Conservation (phyloP, 2,329 filamentous ascomycete species). For the Clarireedia homoeocarpa region DNA sequence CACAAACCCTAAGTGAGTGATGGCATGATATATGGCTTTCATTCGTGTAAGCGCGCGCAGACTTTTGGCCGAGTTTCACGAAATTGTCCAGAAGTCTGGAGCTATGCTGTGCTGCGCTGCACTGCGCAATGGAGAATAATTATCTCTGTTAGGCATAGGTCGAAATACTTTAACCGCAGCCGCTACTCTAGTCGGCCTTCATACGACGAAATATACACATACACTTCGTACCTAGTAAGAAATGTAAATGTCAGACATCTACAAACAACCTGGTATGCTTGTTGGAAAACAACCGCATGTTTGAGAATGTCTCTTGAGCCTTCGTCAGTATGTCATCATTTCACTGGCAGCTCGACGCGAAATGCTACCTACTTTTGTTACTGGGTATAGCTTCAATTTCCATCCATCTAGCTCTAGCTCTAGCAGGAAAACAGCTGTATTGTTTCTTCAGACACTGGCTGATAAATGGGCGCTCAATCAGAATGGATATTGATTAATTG, state of each 20-base stretch:
- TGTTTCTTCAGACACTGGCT: not conserved
- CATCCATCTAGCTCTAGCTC: not conserved
- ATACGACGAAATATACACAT: not conserved
- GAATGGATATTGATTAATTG: constrained; percentile 4
- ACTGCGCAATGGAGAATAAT: not conserved
- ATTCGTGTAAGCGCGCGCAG: constrained; percentile 9
- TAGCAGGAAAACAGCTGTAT: not conserved
- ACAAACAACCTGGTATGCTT: not conserved
- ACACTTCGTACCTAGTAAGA: not conserved
- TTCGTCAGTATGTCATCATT: not conserved
- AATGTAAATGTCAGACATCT: not conserved
- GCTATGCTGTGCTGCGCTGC: not conserved
- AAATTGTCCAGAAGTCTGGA: not conserved
- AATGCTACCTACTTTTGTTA: not conserved
- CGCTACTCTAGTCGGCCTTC: not conserved
- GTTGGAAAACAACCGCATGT: constrained; percentile 8
- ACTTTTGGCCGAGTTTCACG: not conserved
- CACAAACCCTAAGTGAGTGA: not conserved
- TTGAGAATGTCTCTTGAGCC: constrained; percentile 7
- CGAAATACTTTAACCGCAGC: not conserved
- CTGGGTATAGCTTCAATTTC: not conserved
- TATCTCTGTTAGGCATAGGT: not conserved
- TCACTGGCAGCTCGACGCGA: not conserved
- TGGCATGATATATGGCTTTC: not conserved
- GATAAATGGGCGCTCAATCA: constrained; percentile 1